Conservation (phyloP, 257 asterid genomes). For the Galeopsis tetrahit region DNA sequence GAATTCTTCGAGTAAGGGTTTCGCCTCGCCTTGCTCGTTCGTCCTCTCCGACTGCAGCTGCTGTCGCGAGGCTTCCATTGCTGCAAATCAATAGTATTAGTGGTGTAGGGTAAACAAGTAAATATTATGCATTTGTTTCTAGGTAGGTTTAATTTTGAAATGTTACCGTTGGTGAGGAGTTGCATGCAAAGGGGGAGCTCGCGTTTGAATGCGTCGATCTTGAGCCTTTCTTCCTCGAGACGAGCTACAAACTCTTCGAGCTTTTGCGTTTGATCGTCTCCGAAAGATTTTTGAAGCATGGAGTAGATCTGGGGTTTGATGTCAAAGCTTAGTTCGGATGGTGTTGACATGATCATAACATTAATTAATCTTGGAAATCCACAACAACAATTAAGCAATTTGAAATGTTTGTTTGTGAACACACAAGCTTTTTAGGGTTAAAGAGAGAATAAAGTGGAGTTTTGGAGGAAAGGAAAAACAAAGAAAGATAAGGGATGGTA, state of each 20-base stretch:
- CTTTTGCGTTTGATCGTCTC: conserved; percentile 64
- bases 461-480: conserved; percentile 47
- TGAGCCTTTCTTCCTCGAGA: conserved; percentile 89
- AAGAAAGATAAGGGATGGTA: conserved; percentile 60
- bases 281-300: conserved; percentile 70
- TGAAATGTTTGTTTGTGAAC: conserved; percentile 63
- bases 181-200: conserved; percentile 99
- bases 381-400: conserved; percentile 13
- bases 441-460: conserved; percentile 73
- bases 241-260: conserved; percentile 78
- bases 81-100: conserved; percentile 36
- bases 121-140: too few relatives aligned
- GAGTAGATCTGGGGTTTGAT: conserved; percentile 75
- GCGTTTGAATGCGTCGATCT: conserved; percentile 97
- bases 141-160: too few relatives aligned
- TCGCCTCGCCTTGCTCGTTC: conserved; percentile 42
- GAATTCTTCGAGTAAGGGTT: conserved; percentile 87
- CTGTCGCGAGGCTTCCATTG: conserved; percentile 89
- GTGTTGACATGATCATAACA: conserved; percentile 66
- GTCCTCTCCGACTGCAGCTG: conserved; percentile 67
- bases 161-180: conserved; percentile 79
- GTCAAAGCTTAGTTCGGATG: conserved; percentile 75
- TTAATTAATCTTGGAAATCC: background rate
- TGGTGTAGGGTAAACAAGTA: too few relatives aligned
- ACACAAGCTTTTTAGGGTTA: conserved; percentile 56